A percentile compares a stretch with the other conserved stretches of the same genome.
Evolutionary conservation across 306 rosid genomes (phyloP).

Genomic region (Gastrolobium bilobum): DNA sequence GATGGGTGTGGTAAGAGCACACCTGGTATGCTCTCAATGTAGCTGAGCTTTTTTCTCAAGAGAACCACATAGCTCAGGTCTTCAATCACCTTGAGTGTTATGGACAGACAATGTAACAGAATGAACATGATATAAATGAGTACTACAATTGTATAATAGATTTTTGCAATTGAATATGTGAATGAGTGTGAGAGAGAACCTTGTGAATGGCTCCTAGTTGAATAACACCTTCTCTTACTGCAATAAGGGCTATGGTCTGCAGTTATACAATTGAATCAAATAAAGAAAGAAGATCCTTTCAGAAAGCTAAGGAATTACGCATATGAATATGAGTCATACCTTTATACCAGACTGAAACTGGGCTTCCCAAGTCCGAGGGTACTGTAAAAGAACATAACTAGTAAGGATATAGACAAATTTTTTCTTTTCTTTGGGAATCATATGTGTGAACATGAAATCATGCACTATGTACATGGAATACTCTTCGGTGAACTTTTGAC

Average conservation of each 20-base stretch:
- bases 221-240: conserved; percentile 97
- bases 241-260: conserved; percentile 96
- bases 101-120: background rate
- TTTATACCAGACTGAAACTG: conserved; percentile 99
- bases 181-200: conserved; percentile 48
- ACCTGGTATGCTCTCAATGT: conserved; percentile 89
- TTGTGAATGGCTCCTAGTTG: conserved; percentile 91
- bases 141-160: background rate
- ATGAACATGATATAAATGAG: background rate
- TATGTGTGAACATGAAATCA: conserved; percentile 41
- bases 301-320: background rate
- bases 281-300: conserved; percentile 26
- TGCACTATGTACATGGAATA: background rate
- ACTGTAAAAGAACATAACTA: conserved; percentile 62
- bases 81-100: conserved; percentile 62
- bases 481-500: background rate
- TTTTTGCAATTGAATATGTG: background rate
- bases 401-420: conserved; percentile 14
- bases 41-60: conserved; percentile 72
- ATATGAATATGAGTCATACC: conserved; percentile 53
- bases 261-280: conserved; percentile 31
- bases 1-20: conserved; percentile 86
- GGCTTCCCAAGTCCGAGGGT: conserved; percentile 99
- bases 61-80: conserved; percentile 76
- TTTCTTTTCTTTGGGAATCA: conserved; percentile 42